phyloP scores from a whole-genome alignment of 371 early-diverging fungal species.

The Zancudomyces culisetae region DNA sequence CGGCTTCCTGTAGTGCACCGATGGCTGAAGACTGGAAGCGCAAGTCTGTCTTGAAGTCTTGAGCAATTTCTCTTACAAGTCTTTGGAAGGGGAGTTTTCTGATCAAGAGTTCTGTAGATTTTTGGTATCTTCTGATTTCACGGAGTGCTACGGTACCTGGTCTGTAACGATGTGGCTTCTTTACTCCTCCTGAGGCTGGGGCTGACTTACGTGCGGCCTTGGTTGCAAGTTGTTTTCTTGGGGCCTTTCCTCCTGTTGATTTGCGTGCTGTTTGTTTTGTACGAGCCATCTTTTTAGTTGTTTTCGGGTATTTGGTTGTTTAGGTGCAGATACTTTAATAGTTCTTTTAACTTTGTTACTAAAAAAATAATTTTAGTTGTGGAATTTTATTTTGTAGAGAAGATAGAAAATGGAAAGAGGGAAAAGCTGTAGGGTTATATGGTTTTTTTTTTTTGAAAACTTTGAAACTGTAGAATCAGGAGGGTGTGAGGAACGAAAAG shows the following conservation, averaged over 20 bases:
- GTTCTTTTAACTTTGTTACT: too few species aligned
- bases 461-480: too few species aligned
- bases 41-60: conserved; percentile 93
- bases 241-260: conserved; percentile 97
- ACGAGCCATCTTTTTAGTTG: conserved; percentile 54
- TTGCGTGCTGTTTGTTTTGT: conserved; percentile 98
- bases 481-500: too few species aligned
- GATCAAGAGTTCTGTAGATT: conserved; percentile 93
- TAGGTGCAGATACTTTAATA: background rate
- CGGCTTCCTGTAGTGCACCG: conserved; percentile 96
- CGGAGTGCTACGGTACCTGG: conserved; percentile 83
- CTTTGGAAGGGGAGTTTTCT: conserved; percentile 98
- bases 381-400: too few species aligned
- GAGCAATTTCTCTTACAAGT: conserved; percentile 89
- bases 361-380: too few species aligned
- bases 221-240: conserved; percentile 93
- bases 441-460: too few species aligned
- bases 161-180: conserved; percentile 76
- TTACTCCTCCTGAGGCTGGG: conserved; percentile 27
- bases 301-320: background rate
- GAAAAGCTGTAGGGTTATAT: too few species aligned
- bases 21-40: conserved; percentile 97
- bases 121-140: conserved; percentile 96
- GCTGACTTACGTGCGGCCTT: conserved; percentile 87
- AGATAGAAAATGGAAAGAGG: too few species aligned